A percentile compares a stretch with the other conserved stretches of the same genome.
Evolutionary conservation across 768 basidiomycete species (phyloP).

Genomic region (Lentinula sp.): DNA sequence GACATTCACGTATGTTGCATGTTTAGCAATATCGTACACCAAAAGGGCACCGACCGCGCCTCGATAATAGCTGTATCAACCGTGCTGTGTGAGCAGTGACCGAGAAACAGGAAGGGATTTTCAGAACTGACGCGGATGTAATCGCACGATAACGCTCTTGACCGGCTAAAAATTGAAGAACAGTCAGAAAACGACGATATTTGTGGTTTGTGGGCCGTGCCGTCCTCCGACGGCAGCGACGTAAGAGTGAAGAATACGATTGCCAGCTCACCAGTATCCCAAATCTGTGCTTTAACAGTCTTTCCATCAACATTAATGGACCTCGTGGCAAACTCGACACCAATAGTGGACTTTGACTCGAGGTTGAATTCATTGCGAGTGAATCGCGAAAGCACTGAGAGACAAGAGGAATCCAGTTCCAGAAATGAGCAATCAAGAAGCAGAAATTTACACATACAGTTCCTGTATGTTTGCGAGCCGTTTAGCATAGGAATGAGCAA

Average conservation of each 20-base stretch:
- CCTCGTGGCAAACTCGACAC: constrained; percentile 97
- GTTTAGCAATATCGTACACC: constrained; percentile 93
- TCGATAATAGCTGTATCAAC: constrained; percentile 77
- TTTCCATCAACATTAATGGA: constrained; percentile 94
- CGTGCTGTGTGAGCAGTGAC: neutral
- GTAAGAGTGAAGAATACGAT: neutral
- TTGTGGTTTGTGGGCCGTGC: neutral
- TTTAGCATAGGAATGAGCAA: neutral
- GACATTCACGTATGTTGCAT: constrained; percentile 91
- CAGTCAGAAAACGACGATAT: constrained; percentile 1
- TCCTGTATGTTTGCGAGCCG: constrained; percentile 16
- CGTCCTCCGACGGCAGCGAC: neutral
- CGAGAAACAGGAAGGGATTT: neutral
- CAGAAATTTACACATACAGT: constrained; percentile 19
- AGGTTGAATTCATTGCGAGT: constrained; percentile 99
- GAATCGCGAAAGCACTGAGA: constrained; percentile 95
- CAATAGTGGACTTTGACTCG: constrained; percentile 98
- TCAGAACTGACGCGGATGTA: constrained; percentile 72
- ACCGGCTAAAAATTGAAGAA: constrained; percentile 53
- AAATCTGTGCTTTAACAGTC: constrained; percentile 97
- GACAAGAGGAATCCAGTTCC: neutral
- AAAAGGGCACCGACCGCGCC: constrained; percentile 91
- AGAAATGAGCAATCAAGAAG: neutral
- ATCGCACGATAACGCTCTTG: constrained; percentile 98
- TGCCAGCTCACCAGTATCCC: constrained; percentile 86